Evolutionary conservation across 2,329 filamentous ascomycete species (phyloP), one percentile per base, ranked within the genome.

Genomic region (Epichloe glyceriae): DNA sequence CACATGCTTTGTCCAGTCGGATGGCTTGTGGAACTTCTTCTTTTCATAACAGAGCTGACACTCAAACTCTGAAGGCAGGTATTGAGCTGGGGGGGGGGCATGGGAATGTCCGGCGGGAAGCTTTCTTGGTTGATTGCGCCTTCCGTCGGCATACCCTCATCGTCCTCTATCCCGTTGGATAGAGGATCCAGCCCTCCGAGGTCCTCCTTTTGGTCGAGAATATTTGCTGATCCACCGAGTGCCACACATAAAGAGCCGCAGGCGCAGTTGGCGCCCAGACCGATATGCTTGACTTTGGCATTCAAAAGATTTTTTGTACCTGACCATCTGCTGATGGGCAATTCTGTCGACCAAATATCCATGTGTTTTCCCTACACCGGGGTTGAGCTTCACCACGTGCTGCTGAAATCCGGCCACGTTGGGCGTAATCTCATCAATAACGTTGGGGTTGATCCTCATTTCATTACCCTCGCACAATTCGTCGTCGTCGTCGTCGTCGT

Each of bases 1-100:
- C 1, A 96, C 87, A 61, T 96, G 90, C 64, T 96, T 95, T 1
- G 89, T 95, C 90, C 90, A 96, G 66, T 96, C 90, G 0, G 89
- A 95, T 15, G 89, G 90, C 65, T 95, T 95, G 59, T 83, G 80
- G 59, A 93, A 89, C 60, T 82, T 88, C 72, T 93, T 95, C 49
- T 82, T 77, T 58, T 83, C 80, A 70, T 88, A 95, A 69, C 90
- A 95, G 20, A 95, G 72, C 38, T 86, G 84, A 58, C 90, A 96
- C 69, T 96, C 90, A 54, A 95, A 91, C 61, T 91, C 83, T 3
- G 89, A 88, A 0, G 90, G 90, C 6, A 96, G 74, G 15, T 79
- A 78, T 52, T 73, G 76, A 2, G 88, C 84, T 2, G 88, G 88
- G 5, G 90, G 90, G 88, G 88, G 5, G 90, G 90, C 66, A 88